Evolutionary conservation across 2,329 filamentous ascomycete genomes (phyloP).

Genomic region (Seiridium unicorne): DNA sequence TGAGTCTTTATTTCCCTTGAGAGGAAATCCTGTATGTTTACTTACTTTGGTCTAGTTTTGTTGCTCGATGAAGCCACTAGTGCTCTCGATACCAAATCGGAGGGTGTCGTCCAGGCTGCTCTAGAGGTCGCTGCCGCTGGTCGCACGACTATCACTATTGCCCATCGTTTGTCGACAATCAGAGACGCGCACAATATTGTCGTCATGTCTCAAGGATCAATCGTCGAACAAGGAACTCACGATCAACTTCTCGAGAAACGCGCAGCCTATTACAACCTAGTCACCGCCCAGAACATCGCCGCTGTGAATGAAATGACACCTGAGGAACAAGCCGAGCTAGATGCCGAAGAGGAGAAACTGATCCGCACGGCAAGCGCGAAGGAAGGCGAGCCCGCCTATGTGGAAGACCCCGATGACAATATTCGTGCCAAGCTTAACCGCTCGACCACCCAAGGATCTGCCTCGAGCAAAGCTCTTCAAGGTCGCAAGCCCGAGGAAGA

Average conservation of each 20-base stretch:
- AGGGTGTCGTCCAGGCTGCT: slow-evolving; percentile 90
- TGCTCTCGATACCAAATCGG: slow-evolving; percentile 89
- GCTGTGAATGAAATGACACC: slow-evolving; percentile 52
- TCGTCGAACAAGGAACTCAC: slow-evolving; percentile 90
- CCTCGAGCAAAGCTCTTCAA: slow-evolving; percentile 70
- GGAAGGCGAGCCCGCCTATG: slow-evolving; percentile 35
- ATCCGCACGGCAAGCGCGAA: slow-evolving; percentile 45
- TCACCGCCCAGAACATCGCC: slow-evolving; percentile 83
- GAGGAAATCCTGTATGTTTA: too few species aligned
- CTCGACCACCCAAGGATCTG: slow-evolving; percentile 54
- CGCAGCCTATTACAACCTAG: slow-evolving; percentile 79
- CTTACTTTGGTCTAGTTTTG: slow-evolving; percentile 50
- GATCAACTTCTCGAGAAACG: slow-evolving; percentile 69
- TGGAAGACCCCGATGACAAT: slow-evolving; percentile 61
- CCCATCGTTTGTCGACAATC: slow-evolving; percentile 92
- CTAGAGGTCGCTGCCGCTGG: slow-evolving; percentile 82
- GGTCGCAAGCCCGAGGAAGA: slow-evolving; percentile 48
- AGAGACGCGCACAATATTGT: slow-evolving; percentile 94
- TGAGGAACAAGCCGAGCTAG: slow-evolving; percentile 49
- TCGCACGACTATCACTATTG: slow-evolving; percentile 93
- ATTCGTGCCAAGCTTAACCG: slow-evolving; percentile 57
- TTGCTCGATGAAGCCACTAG: slow-evolving; percentile 94
- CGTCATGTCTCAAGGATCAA: slow-evolving; percentile 81
- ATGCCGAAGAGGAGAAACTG: slow-evolving; percentile 49
- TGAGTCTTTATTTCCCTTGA: too few species aligned